phyloP scores from a whole-genome alignment of 2,329 filamentous ascomycete genomes.

The Aureobasidium sp. region DNA sequence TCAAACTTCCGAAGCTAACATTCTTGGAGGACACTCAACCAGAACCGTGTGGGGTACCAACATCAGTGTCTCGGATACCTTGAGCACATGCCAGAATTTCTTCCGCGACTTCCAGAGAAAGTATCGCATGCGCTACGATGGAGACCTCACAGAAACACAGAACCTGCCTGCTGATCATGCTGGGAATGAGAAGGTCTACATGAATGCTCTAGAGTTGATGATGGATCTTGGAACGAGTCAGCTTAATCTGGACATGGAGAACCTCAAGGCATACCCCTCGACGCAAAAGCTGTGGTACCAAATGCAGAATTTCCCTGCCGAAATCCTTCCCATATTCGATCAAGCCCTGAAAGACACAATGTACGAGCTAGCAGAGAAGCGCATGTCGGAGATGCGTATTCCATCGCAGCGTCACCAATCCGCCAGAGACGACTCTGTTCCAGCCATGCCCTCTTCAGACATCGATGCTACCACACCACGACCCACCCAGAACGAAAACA shows the following conservation, averaged over 20 bases:
- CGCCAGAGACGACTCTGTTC: slow-evolving; percentile 58
- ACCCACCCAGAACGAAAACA: slow-evolving; percentile 34
- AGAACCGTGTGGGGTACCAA: slow-evolving; percentile 96
- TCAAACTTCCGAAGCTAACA: slow-evolving; percentile 85
- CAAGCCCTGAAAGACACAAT: slow-evolving; percentile 88
- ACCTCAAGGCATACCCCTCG: slow-evolving; percentile 85
- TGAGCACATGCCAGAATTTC: slow-evolving; percentile 84
- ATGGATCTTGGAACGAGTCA: slow-evolving; percentile 73
- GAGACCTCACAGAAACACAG: slow-evolving; percentile 64
- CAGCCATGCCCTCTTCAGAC: slow-evolving; percentile 69
- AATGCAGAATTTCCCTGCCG: slow-evolving; percentile 84
- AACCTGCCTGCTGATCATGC: slow-evolving; percentile 58
- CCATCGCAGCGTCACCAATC: slow-evolving; percentile 33
- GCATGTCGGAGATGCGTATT: slow-evolving; percentile 62
- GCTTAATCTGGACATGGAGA: slow-evolving; percentile 79
- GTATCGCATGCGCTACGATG: slow-evolving; percentile 86
- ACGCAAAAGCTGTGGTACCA: slow-evolving; percentile 95
- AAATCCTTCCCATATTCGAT: slow-evolving; percentile 96
- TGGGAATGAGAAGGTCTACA: slow-evolving; percentile 73
- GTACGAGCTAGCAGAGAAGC: slow-evolving; percentile 75
- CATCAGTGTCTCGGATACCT: slow-evolving; percentile 83
- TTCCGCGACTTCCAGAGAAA: slow-evolving; percentile 85
- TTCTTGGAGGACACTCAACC: slow-evolving; percentile 70
- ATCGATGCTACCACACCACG: slow-evolving; percentile 30
- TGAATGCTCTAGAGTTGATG: slow-evolving; percentile 83